A percentile compares a stretch with the other conserved stretches of the same genome.
Conservation (phyloP, 805 yeast genomes). For the Metschnikowia orientalis region DNA sequence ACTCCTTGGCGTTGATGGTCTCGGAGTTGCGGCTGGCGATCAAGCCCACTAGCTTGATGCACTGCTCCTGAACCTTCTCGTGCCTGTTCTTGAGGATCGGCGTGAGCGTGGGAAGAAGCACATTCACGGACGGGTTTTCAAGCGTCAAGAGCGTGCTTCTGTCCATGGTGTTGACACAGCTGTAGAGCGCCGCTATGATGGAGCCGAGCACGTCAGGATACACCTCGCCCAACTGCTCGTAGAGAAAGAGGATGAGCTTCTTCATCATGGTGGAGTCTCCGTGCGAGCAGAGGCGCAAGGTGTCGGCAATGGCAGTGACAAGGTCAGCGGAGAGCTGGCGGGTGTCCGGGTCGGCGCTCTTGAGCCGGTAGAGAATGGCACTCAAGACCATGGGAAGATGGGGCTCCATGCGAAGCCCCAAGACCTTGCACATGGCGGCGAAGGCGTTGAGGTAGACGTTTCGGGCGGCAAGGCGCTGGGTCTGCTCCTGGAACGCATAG, state of each 20-base stretch:
- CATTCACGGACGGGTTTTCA: slow-evolving; percentile 68
- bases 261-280: slow-evolving; percentile 55
- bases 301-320: slow-evolving; percentile 61
- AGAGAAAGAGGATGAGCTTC: slow-evolving; percentile 69
- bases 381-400: slow-evolving; percentile 70
- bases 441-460: slow-evolving; percentile 55
- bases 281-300: slow-evolving; percentile 54
- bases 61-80: slow-evolving; percentile 83
- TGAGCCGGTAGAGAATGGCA: slow-evolving; percentile 65
- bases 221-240: slow-evolving; percentile 91
- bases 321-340: slow-evolving; percentile 85
- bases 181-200: slow-evolving; percentile 62
- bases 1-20: slow-evolving; percentile 82
- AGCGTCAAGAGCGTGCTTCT: slow-evolving; percentile 49
- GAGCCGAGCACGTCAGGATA: slow-evolving; percentile 93
- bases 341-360: slow-evolving; percentile 63
- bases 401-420: slow-evolving; percentile 64
- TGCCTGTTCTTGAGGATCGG: slow-evolving; percentile 89
- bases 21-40: slow-evolving; percentile 81
- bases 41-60: slow-evolving; percentile 73
- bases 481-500: slow-evolving; percentile 78
- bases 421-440: slow-evolving; percentile 55
- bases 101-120: slow-evolving; percentile 79
- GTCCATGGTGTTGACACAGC: slow-evolving; percentile 59
- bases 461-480: slow-evolving; percentile 46